These are phyloP conservation scores for Penicillium silybi DNA, from an alignment of 495 filamentous ascomycete genomes.

Conservation along the genomic window DNA sequence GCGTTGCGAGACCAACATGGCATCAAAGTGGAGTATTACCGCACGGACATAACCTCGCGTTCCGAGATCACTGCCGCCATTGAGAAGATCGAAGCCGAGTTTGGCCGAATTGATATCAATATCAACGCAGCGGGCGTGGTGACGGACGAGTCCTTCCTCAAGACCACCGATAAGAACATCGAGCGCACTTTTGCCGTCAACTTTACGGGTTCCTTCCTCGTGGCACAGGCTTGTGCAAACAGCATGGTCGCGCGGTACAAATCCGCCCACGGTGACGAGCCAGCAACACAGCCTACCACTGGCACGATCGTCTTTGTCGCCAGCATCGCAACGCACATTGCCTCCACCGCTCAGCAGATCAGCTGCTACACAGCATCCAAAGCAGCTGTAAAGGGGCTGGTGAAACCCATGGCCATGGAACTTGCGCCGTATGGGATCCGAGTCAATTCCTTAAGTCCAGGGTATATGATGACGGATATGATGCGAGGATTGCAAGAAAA, in stretches of 20 bases:
- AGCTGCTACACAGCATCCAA: conserved; percentile 43
- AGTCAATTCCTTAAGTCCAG: conserved; percentile 45
- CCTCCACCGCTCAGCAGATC: conserved; percentile 2
- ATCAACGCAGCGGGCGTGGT: conserved; percentile 19
- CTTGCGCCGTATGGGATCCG: conserved; percentile 42
- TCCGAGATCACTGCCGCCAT: conserved; percentile 7
- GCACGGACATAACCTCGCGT: conserved; percentile 11
- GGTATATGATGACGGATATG: conserved; percentile 13
- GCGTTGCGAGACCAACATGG: conserved; percentile 13
- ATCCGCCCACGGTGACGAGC: not conserved
- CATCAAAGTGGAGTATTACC: conserved; percentile 15
- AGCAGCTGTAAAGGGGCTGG: conserved; percentile 44
- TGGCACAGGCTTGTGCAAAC: conserved; percentile 12
- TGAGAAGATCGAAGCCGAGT: conserved; percentile 15
- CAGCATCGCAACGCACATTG: conserved; percentile 15
- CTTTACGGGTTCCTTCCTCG: conserved; percentile 13
- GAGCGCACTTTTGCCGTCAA: conserved; percentile 12
- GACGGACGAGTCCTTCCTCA: conserved; percentile 15
- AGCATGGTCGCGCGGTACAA: conserved; percentile 10
- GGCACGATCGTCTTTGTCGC: conserved; percentile 19
- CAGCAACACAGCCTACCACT: conserved; percentile 7
- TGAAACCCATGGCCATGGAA: conserved; percentile 48
- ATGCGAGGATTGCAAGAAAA: conserved; percentile 1
- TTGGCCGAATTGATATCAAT: conserved; percentile 20
- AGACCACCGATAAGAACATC: conserved; percentile 5